These are phyloP conservation scores for Clavispora asparagi DNA, from an alignment of 805 yeast species.

Conservation along the genomic window DNA sequence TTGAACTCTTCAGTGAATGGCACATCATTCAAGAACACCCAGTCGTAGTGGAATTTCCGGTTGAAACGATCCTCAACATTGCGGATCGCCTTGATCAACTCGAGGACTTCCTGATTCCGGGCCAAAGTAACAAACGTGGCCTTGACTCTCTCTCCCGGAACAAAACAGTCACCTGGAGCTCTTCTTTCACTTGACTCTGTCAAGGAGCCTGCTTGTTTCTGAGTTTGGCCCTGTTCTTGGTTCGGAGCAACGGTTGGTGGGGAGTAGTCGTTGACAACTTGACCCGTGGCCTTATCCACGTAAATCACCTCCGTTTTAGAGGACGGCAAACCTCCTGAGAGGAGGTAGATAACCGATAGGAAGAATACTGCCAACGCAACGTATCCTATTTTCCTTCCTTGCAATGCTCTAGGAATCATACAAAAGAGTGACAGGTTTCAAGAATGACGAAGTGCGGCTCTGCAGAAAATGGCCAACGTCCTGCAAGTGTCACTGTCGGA, in stretches of 20 bases:
- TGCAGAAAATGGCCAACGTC: no score
- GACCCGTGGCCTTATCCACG: conserved; percentile 13
- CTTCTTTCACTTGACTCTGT: background rate
- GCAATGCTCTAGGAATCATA: conserved; percentile 1
- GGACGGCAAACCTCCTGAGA: background rate
- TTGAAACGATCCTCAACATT: conserved; percentile 21
- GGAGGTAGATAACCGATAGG: background rate
- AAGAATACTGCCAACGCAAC: background rate
- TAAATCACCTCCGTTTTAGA: conserved; percentile 7
- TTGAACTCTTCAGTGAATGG: conserved; percentile 20
- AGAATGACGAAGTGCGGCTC: no score
- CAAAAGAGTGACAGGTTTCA: background rate
- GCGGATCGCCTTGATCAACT: conserved; percentile 14
- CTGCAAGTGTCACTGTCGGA: no score
- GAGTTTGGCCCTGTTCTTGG: no score
- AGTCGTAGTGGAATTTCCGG: conserved; percentile 18
- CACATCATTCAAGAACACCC: conserved; percentile 23
- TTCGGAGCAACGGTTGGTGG: background rate
- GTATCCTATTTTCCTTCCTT: background rate
- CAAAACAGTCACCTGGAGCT: conserved; percentile 3
- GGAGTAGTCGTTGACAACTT: conserved; percentile 1
- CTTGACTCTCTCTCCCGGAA: conserved; percentile 8
- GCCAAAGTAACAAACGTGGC: conserved; percentile 16
- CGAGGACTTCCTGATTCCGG: conserved; percentile 11
- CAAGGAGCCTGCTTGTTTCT: background rate